Evolutionary conservation across 192 early-diverging fungal species (phyloP).

Genomic region (Fimicolochytrium jonesii): DNA sequence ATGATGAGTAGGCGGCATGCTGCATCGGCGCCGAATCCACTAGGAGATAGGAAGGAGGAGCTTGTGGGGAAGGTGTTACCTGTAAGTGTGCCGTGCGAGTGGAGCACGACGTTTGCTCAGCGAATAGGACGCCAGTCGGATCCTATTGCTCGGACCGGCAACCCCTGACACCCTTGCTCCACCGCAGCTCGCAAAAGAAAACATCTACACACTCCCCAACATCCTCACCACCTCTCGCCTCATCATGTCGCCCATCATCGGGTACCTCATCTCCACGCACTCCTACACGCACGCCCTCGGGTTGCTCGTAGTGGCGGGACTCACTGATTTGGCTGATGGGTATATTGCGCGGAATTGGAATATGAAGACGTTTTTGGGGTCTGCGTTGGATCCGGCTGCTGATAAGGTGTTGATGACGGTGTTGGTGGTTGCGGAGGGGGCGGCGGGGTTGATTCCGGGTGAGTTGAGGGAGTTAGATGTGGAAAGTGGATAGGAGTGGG

Average conservation of each 20-base stretch:
- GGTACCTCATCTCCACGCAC: conserved; percentile 78
- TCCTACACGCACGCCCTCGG: conserved; percentile 67
- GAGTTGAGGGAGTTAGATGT: too few relatives aligned
- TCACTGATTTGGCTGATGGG: conserved; percentile 86
- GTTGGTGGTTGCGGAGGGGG: conserved; percentile 72
- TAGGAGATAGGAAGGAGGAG: too few relatives aligned
- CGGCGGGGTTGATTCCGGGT: conserved; percentile 70
- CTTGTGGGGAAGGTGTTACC: too few relatives aligned
- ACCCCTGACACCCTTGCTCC: too few relatives aligned
- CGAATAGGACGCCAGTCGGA: too few relatives aligned
- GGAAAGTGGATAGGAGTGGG: too few relatives aligned
- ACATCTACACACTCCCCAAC: conserved; percentile 91
- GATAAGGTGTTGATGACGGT: conserved; percentile 93
- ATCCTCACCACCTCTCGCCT: conserved; percentile 78
- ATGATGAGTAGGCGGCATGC: too few relatives aligned
- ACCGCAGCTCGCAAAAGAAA: conserved; percentile 44
- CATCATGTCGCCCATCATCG: conserved; percentile 77
- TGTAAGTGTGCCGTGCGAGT: too few relatives aligned
- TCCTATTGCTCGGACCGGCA: too few relatives aligned
- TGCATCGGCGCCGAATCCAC: too few relatives aligned
- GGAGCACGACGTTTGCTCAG: too few relatives aligned
- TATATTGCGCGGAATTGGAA: conserved; percentile 85
- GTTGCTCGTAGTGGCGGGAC: conserved; percentile 73
- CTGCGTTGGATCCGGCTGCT: conserved; percentile 87
- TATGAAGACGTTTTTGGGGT: conserved; percentile 80